These are phyloP conservation scores for Daldinia decipiens DNA, from an alignment of 495 filamentous ascomycete species.

Conservation along the genomic window DNA sequence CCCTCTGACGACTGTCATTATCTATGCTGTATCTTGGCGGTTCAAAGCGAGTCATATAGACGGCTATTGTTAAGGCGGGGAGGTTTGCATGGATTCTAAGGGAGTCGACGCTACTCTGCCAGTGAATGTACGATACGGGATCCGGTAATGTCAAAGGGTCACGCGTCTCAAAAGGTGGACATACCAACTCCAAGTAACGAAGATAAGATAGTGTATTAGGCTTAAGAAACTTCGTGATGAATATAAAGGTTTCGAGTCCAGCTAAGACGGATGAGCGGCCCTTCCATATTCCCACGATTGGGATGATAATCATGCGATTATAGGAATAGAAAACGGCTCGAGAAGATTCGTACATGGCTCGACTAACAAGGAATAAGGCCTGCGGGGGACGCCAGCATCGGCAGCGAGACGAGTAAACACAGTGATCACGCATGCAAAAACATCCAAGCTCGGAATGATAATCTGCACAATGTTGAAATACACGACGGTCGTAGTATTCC, in stretches of 20 bases:
- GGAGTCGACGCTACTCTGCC: background rate
- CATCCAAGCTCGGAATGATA: background rate
- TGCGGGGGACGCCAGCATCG: background rate
- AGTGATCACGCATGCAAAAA: background rate
- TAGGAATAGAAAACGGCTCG: background rate
- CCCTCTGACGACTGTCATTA: background rate
- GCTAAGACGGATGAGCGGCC: background rate
- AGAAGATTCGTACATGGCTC: background rate
- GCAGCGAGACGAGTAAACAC: background rate
- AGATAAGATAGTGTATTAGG: constrained; percentile 1
- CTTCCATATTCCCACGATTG: background rate
- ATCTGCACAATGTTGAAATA: background rate
- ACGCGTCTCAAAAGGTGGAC: background rate
- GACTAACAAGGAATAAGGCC: background rate
- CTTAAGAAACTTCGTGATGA: background rate
- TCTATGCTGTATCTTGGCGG: background rate
- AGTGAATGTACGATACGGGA: background rate
- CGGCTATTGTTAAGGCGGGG: background rate
- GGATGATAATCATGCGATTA: background rate
- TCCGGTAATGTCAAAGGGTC: background rate
- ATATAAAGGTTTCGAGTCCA: background rate
- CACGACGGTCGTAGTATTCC: background rate
- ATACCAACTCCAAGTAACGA: constrained; percentile 2
- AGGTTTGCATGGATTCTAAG: background rate
- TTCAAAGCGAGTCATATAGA: background rate